Percentiles rank a stretch among this genome's conserved stretches.
Evolutionary conservation across 257 asterid genomes (phyloP).

Genomic region (Capsicum chinense): DNA sequence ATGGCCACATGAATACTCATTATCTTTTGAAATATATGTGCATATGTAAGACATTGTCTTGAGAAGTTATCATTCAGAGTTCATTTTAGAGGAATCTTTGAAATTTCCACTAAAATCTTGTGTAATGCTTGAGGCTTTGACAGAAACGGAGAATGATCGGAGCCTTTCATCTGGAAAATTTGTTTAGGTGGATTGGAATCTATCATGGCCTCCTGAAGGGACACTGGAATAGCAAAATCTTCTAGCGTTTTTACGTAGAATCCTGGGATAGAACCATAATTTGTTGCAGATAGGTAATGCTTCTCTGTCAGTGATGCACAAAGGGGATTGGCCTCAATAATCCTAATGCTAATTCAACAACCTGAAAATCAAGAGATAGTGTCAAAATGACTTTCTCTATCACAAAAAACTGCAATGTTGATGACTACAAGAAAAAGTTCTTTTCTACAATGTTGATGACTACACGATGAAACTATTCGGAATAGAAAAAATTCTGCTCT

Average conservation of each 20-base stretch:
- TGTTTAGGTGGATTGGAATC: slow-evolving; percentile 46
- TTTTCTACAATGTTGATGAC: background rate
- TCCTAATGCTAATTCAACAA: slow-evolving; percentile 53
- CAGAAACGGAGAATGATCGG: slow-evolving; percentile 59
- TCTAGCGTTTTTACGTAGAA: slow-evolving; percentile 51
- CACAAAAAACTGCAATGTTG: background rate
- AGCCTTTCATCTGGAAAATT: slow-evolving; percentile 50
- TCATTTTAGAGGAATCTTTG: slow-evolving; percentile 8
- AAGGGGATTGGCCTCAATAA: slow-evolving; percentile 54
- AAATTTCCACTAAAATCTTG: slow-evolving; percentile 47
- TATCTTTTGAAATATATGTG: background rate
- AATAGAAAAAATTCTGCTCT: background rate
- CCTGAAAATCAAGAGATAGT: slow-evolving; percentile 36
- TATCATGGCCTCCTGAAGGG: slow-evolving; percentile 52
- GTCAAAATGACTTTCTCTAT: background rate
- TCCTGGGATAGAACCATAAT: slow-evolving; percentile 50
- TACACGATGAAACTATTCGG: background rate
- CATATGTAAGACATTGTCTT: background rate
- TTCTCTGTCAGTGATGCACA: slow-evolving; percentile 52
- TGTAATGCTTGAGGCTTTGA: slow-evolving; percentile 60
- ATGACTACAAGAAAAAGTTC: background rate
- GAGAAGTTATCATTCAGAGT: background rate
- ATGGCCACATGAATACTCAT: too few species aligned
- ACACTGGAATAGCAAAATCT: slow-evolving; percentile 45
- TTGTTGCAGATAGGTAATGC: slow-evolving; percentile 44